phyloP scores from a whole-genome alignment of 2,329 filamentous ascomycete species.

The Microascus cirrosus region DNA sequence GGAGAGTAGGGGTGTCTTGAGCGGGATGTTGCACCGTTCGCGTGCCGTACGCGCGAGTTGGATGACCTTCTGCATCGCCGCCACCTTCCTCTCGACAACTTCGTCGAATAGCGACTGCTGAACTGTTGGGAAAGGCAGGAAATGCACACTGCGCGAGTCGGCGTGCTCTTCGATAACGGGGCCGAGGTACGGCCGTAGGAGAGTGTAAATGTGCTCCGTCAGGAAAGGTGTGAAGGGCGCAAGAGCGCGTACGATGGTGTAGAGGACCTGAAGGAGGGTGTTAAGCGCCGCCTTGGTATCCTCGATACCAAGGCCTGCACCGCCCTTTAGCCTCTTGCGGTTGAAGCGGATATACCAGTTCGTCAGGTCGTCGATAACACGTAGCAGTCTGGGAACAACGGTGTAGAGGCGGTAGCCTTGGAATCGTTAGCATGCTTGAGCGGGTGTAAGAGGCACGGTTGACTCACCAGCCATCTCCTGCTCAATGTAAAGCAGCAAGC shows the following conservation, averaged over 20 bases:
- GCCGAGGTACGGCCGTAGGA: slow-evolving; percentile 68
- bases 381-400: slow-evolving; percentile 66
- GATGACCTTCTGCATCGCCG: slow-evolving; percentile 82
- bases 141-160: slow-evolving; percentile 74
- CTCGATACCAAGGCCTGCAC: slow-evolving; percentile 49
- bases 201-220: slow-evolving; percentile 77
- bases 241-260: slow-evolving; percentile 66
- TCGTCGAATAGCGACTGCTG: slow-evolving; percentile 72
- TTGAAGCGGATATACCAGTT: slow-evolving; percentile 95
- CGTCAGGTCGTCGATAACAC: slow-evolving; percentile 73
- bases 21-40: slow-evolving; percentile 64
- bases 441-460: not conserved
- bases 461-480: slow-evolving; percentile 71
- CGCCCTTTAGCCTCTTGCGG: slow-evolving; percentile 72
- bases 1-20: slow-evolving; percentile 77
- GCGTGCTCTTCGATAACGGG: slow-evolving; percentile 46
- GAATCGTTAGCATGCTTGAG: not conserved
- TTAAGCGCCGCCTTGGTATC: slow-evolving; percentile 78
- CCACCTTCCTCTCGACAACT: slow-evolving; percentile 66
- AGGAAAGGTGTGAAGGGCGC: slow-evolving; percentile 87
- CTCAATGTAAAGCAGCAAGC: slow-evolving; percentile 82
- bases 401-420: slow-evolving; percentile 64
- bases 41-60: slow-evolving; percentile 70
- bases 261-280: slow-evolving; percentile 81
- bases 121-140: slow-evolving; percentile 72